Evolutionary conservation across 202 grass and related monocot genomes (phyloP), one percentile per base, ranked within the genome.

Genomic region (Zoysia matrella): DNA sequence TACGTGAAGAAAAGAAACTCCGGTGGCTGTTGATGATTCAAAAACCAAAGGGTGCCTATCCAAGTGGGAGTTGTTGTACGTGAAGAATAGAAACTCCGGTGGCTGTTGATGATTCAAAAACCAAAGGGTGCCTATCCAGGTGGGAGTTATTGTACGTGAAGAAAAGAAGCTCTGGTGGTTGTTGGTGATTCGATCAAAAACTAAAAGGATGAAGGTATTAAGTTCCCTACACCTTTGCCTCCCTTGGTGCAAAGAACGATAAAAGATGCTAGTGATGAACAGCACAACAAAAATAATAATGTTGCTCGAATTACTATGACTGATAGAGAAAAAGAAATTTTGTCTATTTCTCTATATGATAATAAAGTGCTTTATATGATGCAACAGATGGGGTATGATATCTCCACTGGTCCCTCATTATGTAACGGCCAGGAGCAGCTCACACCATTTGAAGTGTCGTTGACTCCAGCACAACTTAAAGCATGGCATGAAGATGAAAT

Each of bases 341-440:
- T 82, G 1, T 58, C 60, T 8, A 63, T 82, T 30, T 73, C 69
- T 1, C 36, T 82, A 10, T 73, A 82, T 47, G 69, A 82, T 11
- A 0, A 53, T 0, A 63, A 5, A 15, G 36, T 82, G 16, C 22
- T 83, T 7, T 68, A 60, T 2, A 83, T 76, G 22, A 83, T 76
- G 72, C 22, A 83, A 13, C 8, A 50, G n/a, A 76, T 76, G 81
- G 72, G 81, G 0, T 83, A 69, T 76, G 72, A 69, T 13, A 13
- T n/a, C 1, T 13, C 12, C 3, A 43, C 13, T 0, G 5, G 52
- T 3, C 81, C 64, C 0, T 83, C 52, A 1, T 0, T 83, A 46
- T 75, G 71, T 0, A 0, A 68, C 0, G 61, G 71, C 43, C 39
- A 1, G 18, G 62, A 61, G 47, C 16, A 83, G 7, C 51, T 48